Conservation (phyloP, 1,139 yeast genomes). For the Yamadazyma sp. region DNA sequence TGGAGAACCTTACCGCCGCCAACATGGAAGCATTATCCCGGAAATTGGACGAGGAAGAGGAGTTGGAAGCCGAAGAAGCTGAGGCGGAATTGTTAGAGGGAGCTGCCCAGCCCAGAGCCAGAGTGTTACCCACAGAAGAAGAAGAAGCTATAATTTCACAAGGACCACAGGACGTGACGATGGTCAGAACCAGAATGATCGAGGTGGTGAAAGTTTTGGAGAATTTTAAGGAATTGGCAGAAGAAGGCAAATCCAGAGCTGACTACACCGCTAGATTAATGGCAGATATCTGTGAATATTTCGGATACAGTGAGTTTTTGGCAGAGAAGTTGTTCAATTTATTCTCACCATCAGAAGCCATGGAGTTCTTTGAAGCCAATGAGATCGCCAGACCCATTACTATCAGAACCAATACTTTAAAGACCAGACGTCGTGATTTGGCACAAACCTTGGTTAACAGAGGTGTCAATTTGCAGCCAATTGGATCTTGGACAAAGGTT, state of each 20-base stretch:
- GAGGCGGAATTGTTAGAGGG: slow-evolving; percentile 69
- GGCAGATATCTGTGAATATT: slow-evolving; percentile 86
- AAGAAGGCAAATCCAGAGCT: slow-evolving; percentile 81
- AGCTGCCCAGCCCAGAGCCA: slow-evolving; percentile 67
- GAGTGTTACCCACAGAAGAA: slow-evolving; percentile 63
- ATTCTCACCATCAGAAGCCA: slow-evolving; percentile 92
- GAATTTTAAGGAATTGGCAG: slow-evolving; percentile 80
- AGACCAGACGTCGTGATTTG: slow-evolving; percentile 91
- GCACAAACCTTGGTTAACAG: slow-evolving; percentile 94
- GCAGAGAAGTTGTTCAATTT: slow-evolving; percentile 91
- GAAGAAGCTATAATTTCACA: slow-evolving; percentile 49
- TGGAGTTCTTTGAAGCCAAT: slow-evolving; percentile 97
- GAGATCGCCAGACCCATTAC: slow-evolving; percentile 96
- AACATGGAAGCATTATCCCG: slow-evolving; percentile 82
- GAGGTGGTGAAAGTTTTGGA: slow-evolving; percentile 96
- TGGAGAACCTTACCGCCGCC: slow-evolving; percentile 77
- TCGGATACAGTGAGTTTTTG: slow-evolving; percentile 92
- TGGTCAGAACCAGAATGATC: slow-evolving; percentile 89
- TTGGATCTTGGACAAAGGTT: slow-evolving; percentile 97
- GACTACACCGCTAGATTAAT: slow-evolving; percentile 78
- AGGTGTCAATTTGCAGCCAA: slow-evolving; percentile 96
- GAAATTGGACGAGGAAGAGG: slow-evolving; percentile 70
- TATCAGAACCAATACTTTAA: slow-evolving; percentile 92
- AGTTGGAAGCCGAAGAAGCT: slow-evolving; percentile 73
- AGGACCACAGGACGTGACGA: slow-evolving; percentile 72